Evolutionary conservation across 2,329 filamentous ascomycete genomes (phyloP).

Genomic region (Ophiostoma sp.): DNA sequence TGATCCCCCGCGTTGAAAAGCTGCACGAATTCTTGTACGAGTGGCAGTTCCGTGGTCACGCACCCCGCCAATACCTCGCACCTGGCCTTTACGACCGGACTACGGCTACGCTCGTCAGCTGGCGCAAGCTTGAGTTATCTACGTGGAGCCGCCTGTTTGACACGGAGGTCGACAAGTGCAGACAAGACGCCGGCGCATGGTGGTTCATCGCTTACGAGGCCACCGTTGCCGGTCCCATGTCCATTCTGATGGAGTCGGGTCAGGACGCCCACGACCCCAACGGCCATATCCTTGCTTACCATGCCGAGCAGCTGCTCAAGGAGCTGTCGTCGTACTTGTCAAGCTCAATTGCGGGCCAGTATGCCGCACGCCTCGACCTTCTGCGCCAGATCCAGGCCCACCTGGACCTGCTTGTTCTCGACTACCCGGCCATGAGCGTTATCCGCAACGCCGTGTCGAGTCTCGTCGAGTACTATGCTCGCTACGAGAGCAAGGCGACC

Average conservation of each 20-base stretch:
- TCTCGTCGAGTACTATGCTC: constrained; percentile 68
- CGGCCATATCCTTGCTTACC: constrained; percentile 44
- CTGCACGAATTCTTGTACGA: constrained; percentile 81
- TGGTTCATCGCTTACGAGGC: constrained; percentile 96
- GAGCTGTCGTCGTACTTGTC: constrained; percentile 75
- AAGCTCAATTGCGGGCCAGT: constrained; percentile 76
- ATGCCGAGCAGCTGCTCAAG: constrained; percentile 64
- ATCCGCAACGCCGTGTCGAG: constrained; percentile 65
- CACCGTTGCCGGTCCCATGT: constrained; percentile 67
- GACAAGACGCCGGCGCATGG: constrained; percentile 78
- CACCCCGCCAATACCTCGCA: constrained; percentile 71
- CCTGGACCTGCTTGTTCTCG: constrained; percentile 53
- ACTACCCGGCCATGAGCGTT: constrained; percentile 52
- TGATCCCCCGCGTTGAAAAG: constrained; percentile 81
- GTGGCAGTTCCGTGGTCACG: constrained; percentile 84
- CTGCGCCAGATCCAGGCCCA: constrained; percentile 62
- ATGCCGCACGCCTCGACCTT: constrained; percentile 63
- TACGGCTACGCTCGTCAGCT: constrained; percentile 75
- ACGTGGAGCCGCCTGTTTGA: constrained; percentile 90
- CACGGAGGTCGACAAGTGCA: constrained; percentile 69
- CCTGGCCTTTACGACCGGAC: constrained; percentile 66
- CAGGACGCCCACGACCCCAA: constrained; percentile 37
- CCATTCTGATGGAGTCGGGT: constrained; percentile 53
- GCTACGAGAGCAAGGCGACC: constrained; percentile 61
- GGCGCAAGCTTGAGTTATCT: constrained; percentile 84